phyloP scores from a whole-genome alignment of 2,329 filamentous ascomycete species.

The Myriangium duriaei region DNA sequence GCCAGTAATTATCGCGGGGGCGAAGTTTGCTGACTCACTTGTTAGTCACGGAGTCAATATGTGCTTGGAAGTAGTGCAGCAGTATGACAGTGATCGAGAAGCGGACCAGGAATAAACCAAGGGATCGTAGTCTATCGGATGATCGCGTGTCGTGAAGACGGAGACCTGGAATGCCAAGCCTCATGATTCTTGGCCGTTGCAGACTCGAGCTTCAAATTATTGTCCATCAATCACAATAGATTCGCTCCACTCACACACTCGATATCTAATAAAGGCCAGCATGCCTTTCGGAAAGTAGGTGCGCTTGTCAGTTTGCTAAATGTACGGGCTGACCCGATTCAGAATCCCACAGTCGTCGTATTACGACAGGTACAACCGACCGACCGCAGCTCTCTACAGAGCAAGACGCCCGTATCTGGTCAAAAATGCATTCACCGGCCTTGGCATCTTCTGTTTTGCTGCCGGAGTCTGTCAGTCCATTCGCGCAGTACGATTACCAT shows the following conservation, averaged over 20 bases:
- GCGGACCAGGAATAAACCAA: no score
- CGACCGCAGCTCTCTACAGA: constrained; percentile 79
- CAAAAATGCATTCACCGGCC: constrained; percentile 73
- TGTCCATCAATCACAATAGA: no score
- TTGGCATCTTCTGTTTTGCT: constrained; percentile 63
- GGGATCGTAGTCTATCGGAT: no score
- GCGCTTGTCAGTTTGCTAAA: constrained; percentile 1
- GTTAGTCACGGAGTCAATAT: no score
- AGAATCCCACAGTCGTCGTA: constrained; percentile 64
- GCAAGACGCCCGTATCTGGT: constrained; percentile 84
- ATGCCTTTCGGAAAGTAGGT: constrained; percentile 17
- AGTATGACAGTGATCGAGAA: no score
- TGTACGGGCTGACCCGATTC: constrained; percentile 2
- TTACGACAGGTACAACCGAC: constrained; percentile 78
- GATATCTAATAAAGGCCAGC: no score
- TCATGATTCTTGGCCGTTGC: no score
- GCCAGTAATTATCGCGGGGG: constrained; percentile 1
- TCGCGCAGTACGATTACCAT: not conserved
- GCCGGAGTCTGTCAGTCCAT: constrained; percentile 67
- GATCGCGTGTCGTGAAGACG: no score
- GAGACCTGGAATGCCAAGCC: no score
- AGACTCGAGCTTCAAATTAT: no score
- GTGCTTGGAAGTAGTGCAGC: no score
- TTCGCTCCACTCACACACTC: no score
- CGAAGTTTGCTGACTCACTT: constrained; percentile 1